phyloP scores from a whole-genome alignment of 495 filamentous ascomycete species.

The Penicillium crystallinum region DNA sequence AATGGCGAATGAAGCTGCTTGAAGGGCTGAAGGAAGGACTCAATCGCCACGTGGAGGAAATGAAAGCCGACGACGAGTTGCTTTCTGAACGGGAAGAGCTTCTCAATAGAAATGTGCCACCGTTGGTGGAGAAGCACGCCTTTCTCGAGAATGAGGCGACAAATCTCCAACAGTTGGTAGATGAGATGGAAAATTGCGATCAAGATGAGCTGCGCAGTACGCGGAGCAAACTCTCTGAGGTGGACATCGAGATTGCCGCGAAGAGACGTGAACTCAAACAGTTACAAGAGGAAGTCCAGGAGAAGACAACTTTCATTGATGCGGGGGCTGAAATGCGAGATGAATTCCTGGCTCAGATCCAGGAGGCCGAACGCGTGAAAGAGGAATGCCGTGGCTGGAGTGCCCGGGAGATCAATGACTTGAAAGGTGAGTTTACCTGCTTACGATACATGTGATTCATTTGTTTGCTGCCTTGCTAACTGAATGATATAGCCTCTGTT shows the following conservation, averaged over 20 bases:
- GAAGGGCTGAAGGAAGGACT: slow-evolving; percentile 77
- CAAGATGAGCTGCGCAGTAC: slow-evolving; percentile 67
- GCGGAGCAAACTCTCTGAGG: slow-evolving; percentile 54
- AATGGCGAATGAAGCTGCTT: slow-evolving; percentile 91
- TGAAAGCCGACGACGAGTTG: slow-evolving; percentile 68
- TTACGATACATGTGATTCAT: slow-evolving; percentile 3
- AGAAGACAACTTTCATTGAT: slow-evolving; percentile 57
- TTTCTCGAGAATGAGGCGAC: slow-evolving; percentile 59
- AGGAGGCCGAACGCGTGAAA: slow-evolving; percentile 74
- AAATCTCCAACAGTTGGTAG: slow-evolving; percentile 61
- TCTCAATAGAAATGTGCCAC: slow-evolving; percentile 60
- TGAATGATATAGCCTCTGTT: slow-evolving; percentile 51
- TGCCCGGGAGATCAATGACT: slow-evolving; percentile 62
- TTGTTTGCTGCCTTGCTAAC: neutral
- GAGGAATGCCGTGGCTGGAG: slow-evolving; percentile 90
- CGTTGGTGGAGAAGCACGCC: slow-evolving; percentile 50
- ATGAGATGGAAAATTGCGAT: slow-evolving; percentile 74
- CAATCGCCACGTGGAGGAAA: slow-evolving; percentile 63
- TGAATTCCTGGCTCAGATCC: slow-evolving; percentile 65
- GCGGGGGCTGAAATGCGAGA: slow-evolving; percentile 58
- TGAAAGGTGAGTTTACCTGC: slow-evolving; percentile 54
- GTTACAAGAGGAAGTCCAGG: slow-evolving; percentile 56
- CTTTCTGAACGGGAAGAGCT: slow-evolving; percentile 62
- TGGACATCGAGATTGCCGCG: slow-evolving; percentile 62
- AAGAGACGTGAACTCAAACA: slow-evolving; percentile 62